Conservation (phyloP, 352 stramenopile genomes). For the Phytophthora ohioensis region DNA sequence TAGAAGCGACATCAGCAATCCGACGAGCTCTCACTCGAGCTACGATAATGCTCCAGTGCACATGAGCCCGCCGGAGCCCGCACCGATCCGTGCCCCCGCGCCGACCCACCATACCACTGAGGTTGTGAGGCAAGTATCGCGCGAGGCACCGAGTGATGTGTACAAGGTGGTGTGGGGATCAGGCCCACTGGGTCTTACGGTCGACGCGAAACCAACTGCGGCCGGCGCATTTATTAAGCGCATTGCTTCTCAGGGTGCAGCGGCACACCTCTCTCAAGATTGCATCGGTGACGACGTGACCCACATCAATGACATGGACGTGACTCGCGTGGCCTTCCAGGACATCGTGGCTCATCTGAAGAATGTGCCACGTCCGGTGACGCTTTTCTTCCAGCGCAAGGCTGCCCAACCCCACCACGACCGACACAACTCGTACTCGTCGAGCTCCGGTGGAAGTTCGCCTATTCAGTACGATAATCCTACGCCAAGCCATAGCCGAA, state of each 20-base stretch:
- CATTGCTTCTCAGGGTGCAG: conserved; percentile 75
- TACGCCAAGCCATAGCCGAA: conserved; percentile 45
- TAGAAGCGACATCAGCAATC: conserved; percentile 32
- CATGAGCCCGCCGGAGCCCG: conserved; percentile 23
- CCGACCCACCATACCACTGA: conserved; percentile 31
- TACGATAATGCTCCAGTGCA: conserved; percentile 40
- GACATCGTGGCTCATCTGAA: conserved; percentile 86
- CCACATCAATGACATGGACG: conserved; percentile 89
- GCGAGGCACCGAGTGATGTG: conserved; percentile 49
- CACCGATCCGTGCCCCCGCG: conserved; percentile 26
- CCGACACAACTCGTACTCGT: conserved; percentile 51
- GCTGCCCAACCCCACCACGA: conserved; percentile 31
- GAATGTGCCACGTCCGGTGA: conserved; percentile 80
- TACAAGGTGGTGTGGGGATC: conserved; percentile 87
- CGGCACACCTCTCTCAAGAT: conserved; percentile 78
- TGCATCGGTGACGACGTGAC: conserved; percentile 84
- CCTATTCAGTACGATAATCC: conserved; percentile 55
- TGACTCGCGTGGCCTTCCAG: conserved; percentile 74
- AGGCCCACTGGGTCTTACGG: conserved; percentile 80
- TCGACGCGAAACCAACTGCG: conserved; percentile 69
- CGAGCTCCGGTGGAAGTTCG: conserved; percentile 41
- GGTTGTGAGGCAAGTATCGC: conserved; percentile 48
- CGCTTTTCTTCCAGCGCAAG: conserved; percentile 76
- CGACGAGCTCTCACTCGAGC: conserved; percentile 31
- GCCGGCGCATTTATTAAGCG: conserved; percentile 87